Evolutionary conservation across 2,329 filamentous ascomycete species (phyloP).

Genomic region (Aotearoamyces nothofagi): DNA sequence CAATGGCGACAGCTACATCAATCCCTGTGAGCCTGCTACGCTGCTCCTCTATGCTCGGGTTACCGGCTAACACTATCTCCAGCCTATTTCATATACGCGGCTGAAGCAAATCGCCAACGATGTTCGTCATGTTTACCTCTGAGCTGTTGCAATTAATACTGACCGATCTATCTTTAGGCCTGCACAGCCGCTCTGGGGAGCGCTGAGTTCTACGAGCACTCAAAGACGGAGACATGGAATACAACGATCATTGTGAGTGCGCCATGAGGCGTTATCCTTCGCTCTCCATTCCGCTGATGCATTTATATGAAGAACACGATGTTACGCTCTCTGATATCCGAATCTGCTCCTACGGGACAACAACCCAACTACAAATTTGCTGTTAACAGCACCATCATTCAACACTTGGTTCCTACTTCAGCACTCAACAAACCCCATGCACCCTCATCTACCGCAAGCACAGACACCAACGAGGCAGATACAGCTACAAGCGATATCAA

Average conservation of each 20-base stretch:
- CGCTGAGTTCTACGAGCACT: constrained; percentile 73
- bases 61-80: background rate
- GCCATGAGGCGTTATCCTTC: constrained; percentile 2
- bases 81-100: constrained; percentile 64
- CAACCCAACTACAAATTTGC: constrained; percentile 76
- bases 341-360: constrained; percentile 44
- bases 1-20: too few species aligned
- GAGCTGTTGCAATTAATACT: constrained; percentile 1
- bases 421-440: constrained; percentile 45
- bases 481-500: constrained; percentile 37
- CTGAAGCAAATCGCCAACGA: constrained; percentile 77
- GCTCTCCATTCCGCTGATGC: background rate
- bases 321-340: constrained; percentile 62
- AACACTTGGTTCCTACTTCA: constrained; percentile 65
- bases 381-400: constrained; percentile 96
- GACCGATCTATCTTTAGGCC: constrained; percentile 36
- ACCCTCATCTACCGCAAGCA: constrained; percentile 26
- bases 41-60: background rate
- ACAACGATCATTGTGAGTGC: constrained; percentile 71
- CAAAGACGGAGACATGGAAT: constrained; percentile 79
- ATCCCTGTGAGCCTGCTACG: too few species aligned
- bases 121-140: constrained; percentile 33
- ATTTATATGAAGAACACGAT: constrained; percentile 52
- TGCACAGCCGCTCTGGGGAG: constrained; percentile 64
- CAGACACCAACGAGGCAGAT: constrained; percentile 28